Percentiles rank a stretch among this genome's conserved stretches.
phyloP scores from a whole-genome alignment of 805 yeast species.

The Lipomyces sp. region DNA sequence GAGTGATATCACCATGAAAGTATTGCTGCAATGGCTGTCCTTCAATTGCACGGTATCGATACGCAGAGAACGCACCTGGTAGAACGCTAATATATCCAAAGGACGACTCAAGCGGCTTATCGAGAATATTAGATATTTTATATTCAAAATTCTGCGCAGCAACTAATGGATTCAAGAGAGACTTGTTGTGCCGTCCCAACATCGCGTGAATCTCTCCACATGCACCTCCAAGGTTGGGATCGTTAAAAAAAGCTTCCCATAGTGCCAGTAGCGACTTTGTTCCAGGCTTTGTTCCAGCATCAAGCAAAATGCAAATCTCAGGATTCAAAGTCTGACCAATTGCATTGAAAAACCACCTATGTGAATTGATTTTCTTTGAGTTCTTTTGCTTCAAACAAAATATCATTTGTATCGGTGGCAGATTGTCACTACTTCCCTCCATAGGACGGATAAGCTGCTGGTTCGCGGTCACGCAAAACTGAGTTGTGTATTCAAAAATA shows the following conservation, averaged over 20 bases:
- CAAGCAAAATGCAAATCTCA: conserved; percentile 74
- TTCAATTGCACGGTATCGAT: conserved; percentile 55
- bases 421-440: conserved; percentile 47
- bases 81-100: conserved; percentile 64
- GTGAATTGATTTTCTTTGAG: conserved; percentile 87
- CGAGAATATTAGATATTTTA: conserved; percentile 63
- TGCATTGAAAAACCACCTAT: conserved; percentile 95
- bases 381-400: conserved; percentile 90
- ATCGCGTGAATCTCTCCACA: conserved; percentile 95
- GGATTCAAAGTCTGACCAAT: conserved; percentile 82
- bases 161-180: conserved; percentile 76
- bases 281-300: conserved; percentile 92
- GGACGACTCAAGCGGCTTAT: conserved; percentile 62
- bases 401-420: conserved; percentile 80
- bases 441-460: conserved; percentile 54
- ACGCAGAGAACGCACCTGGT: conserved; percentile 70
- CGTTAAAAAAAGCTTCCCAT: conserved; percentile 78
- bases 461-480: conserved; percentile 42
- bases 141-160: conserved; percentile 64
- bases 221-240: conserved; percentile 88
- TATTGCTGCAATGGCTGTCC: conserved; percentile 66
- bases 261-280: conserved; percentile 78
- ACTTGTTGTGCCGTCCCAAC: conserved; percentile 58
- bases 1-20: conserved; percentile 62
- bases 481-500: conserved; percentile 63